phyloP scores from a whole-genome alignment of 139 green algal species.

The Chlorella sorokiniana region DNA sequence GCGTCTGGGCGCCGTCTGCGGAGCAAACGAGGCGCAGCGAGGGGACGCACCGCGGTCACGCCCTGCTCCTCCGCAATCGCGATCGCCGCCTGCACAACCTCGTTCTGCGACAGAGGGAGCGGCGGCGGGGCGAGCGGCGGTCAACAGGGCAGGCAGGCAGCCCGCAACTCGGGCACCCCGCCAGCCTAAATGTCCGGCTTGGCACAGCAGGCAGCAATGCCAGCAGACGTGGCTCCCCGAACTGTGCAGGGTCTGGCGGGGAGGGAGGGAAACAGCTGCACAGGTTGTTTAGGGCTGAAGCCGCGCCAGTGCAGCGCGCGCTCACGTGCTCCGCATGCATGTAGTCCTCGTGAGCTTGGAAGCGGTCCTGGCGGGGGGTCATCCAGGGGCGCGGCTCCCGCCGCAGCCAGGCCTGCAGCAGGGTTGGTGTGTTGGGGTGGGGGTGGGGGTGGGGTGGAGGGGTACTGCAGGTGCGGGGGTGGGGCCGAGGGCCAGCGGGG shows the following conservation, averaged over 20 bases:
- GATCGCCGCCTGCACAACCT: not conserved
- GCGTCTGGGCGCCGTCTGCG: too few relatives aligned
- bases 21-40: not conserved
- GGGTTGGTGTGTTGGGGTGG: not conserved
- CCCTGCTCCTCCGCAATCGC: constrained; percentile 1
- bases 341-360: constrained; percentile 4
- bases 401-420: constrained; percentile 38
- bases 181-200: not conserved
- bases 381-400: constrained; percentile 23
- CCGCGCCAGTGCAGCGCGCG: not conserved
- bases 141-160: not conserved
- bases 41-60: not conserved
- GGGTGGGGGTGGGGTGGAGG: not conserved
- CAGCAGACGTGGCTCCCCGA: too few relatives aligned
- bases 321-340: not conserved
- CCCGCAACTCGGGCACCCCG: too few relatives aligned
- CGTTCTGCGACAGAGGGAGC: not conserved
- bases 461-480: not conserved
- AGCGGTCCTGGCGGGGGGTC: constrained; percentile 14
- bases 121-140: too few relatives aligned
- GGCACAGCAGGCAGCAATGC: not conserved
- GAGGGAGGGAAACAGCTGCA: too few relatives aligned
- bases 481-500: not conserved
- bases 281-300: too few relatives aligned
- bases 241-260: too few relatives aligned